phyloP scores from a whole-genome alignment of 2,329 filamentous ascomycete genomes.

The Capronia americana region DNA sequence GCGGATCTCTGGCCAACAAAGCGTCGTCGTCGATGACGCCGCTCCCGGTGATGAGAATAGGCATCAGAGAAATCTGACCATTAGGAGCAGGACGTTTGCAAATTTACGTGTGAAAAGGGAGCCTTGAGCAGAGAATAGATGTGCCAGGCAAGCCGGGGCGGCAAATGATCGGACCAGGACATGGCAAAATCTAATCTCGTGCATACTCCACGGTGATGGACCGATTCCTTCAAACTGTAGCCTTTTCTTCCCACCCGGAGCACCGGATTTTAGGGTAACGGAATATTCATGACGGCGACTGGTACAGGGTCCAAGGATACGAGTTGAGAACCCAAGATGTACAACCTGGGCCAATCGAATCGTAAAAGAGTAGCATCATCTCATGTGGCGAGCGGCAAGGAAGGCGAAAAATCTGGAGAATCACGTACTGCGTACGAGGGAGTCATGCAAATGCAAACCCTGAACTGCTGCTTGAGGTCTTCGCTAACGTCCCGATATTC shows the following conservation, averaged over 20 bases:
- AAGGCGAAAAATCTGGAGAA: not conserved
- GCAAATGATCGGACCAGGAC: conserved; percentile 11
- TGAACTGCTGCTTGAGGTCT: not conserved
- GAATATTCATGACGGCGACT: not conserved
- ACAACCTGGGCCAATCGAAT: not conserved
- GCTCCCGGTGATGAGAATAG: conserved; percentile 7
- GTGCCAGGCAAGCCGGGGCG: conserved; percentile 10
- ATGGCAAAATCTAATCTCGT: conserved; percentile 2
- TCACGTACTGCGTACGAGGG: not conserved
- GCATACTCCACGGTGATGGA: conserved; percentile 3
- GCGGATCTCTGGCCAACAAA: not conserved
- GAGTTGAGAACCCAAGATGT: not conserved
- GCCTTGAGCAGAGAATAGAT: not conserved
- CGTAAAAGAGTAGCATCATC: not conserved
- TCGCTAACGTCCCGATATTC: not conserved
- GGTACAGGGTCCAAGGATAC: not conserved
- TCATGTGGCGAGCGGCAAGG: conserved; percentile 17
- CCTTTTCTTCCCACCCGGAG: not conserved
- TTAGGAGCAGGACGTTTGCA: not conserved
- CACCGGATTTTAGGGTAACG: not conserved
- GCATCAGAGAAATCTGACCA: conserved; percentile 4
- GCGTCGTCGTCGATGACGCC: not conserved
- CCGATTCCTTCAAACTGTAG: not conserved
- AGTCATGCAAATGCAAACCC: not conserved
- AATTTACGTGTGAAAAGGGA: conserved; percentile 3